Conservation (phyloP, 192 early-diverging fungal species). For the Dispira parvispora region DNA sequence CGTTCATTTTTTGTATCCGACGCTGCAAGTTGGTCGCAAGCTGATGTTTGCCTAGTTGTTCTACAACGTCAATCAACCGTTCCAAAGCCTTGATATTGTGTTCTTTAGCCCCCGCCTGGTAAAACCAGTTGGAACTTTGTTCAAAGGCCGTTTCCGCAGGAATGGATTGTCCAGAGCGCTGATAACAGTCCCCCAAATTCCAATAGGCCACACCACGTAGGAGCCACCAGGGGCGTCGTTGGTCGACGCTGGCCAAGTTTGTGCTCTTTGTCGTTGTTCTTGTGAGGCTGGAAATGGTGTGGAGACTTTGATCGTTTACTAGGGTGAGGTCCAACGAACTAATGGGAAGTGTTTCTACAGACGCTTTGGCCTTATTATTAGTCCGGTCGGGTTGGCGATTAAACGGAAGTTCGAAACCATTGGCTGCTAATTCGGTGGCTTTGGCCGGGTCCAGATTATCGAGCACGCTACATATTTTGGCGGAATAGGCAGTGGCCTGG, state of each 20-base stretch:
- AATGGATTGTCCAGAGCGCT: neutral
- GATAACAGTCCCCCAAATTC: slow-evolving; percentile 5
- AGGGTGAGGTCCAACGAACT: neutral
- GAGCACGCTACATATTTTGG: slow-evolving; percentile 6
- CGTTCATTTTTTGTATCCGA: neutral
- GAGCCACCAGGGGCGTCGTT: neutral
- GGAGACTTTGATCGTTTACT: neutral
- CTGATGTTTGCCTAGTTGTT: neutral
- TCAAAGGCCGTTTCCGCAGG: slow-evolving; percentile 2
- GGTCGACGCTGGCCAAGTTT: neutral
- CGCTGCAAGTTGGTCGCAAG: neutral
- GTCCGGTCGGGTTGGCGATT: too few relatives aligned
- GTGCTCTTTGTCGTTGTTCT: neutral
- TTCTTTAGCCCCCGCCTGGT: neutral
- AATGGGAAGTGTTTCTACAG: neutral
- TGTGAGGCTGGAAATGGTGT: neutral
- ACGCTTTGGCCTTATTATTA: neutral
- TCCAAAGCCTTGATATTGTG: neutral
- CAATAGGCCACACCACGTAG: neutral
- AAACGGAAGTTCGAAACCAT: too few relatives aligned
- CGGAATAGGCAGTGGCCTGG: slow-evolving; percentile 1
- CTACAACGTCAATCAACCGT: neutral
- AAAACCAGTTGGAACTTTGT: slow-evolving; percentile 6
- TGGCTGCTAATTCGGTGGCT: too few relatives aligned
- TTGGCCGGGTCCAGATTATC: neutral